These are phyloP conservation scores for Aureobasidium sp. DNA, from an alignment of 2,329 filamentous ascomycete genomes.

Conservation along the genomic window DNA sequence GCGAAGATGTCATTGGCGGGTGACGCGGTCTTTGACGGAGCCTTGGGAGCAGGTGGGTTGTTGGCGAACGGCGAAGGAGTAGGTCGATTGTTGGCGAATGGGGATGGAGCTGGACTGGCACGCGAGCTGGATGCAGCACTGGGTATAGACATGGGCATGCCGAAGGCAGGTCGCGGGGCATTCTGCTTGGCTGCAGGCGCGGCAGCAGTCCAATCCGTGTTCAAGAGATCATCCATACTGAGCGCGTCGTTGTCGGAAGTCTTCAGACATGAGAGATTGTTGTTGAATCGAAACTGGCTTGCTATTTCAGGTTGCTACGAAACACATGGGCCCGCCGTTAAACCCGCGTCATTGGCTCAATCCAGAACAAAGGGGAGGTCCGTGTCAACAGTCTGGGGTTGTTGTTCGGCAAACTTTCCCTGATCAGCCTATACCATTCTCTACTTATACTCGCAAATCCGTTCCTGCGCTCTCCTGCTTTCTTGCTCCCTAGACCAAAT, in stretches of 20 bases:
- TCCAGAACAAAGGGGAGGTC: not conserved
- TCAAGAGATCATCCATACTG: conserved; percentile 41
- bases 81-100: conserved; percentile 24
- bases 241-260: not conserved
- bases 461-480: no score
- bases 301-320: conserved; percentile 9
- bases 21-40: conserved; percentile 46
- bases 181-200: conserved; percentile 6
- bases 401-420: not conserved
- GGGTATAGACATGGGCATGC: conserved; percentile 17
- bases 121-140: conserved; percentile 22
- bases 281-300: not conserved
- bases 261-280: not conserved
- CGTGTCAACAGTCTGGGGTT: conserved; percentile 1
- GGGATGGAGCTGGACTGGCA: conserved; percentile 31
- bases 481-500: no score
- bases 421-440: not conserved
- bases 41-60: conserved; percentile 30
- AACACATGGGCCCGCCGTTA: not conserved
- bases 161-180: conserved; percentile 16
- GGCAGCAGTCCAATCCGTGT: conserved; percentile 36
- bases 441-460: no score
- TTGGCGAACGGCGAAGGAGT: conserved; percentile 10
- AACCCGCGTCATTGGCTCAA: conserved; percentile 6
- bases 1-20: conserved; percentile 63